Evolutionary conservation across 768 basidiomycete species (phyloP).

Genomic region (Leccinum sublutescens): DNA sequence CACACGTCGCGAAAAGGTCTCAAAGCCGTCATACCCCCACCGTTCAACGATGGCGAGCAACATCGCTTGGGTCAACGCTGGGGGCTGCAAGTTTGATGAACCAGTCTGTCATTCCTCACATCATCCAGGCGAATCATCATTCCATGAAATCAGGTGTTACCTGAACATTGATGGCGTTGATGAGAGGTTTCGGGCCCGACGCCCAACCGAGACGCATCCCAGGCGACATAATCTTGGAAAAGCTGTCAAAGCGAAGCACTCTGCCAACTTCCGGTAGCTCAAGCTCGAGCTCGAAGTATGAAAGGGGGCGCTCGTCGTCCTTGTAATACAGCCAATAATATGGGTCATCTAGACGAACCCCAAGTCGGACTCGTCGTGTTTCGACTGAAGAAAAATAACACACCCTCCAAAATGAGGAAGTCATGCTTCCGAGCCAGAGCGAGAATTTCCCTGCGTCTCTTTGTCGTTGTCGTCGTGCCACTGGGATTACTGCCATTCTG

Average conservation of each 20-base stretch:
- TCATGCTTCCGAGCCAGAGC: conserved; percentile 62
- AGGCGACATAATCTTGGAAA: conserved; percentile 45
- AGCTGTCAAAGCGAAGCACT: conserved; percentile 79
- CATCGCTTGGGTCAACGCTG: conserved; percentile 57
- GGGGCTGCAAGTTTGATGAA: conserved; percentile 62
- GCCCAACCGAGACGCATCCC: too few species aligned
- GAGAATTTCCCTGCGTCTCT: conserved; percentile 63
- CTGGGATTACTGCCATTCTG: conserved; percentile 80
- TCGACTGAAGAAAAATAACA: not conserved
- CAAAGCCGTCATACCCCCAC: conserved; percentile 75
- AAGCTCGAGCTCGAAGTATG: not conserved
- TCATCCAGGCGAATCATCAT: not conserved
- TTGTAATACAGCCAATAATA: conserved; percentile 70
- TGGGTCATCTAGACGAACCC: conserved; percentile 54
- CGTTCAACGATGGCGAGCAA: conserved; percentile 47
- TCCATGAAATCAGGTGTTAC: too few species aligned
- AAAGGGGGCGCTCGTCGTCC: conserved; percentile 39
- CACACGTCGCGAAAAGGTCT: conserved; percentile 58
- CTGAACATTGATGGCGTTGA: too few species aligned
- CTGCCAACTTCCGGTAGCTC: not conserved
- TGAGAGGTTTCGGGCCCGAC: too few species aligned
- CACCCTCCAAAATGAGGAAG: conserved; percentile 78
- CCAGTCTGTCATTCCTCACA: conserved; percentile 44
- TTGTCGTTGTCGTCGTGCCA: conserved; percentile 63
- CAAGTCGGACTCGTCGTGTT: conserved; percentile 13